Conservation (phyloP, 805 yeast species). For the Yamadazyma tumulicola region DNA sequence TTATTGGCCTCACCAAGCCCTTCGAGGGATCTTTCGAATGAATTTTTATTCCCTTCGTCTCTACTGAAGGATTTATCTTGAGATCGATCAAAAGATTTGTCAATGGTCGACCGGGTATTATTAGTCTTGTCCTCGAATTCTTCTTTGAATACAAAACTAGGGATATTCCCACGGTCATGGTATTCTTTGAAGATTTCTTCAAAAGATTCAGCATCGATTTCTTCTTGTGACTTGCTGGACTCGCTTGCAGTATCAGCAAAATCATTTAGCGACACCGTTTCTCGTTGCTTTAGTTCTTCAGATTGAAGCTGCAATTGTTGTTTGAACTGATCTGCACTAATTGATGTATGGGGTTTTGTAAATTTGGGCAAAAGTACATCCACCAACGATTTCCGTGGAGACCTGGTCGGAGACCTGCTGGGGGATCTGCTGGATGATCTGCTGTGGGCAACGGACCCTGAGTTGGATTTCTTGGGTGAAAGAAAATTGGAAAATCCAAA, state of each 20-base stretch:
- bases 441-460: too few species aligned
- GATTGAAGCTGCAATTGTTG: background rate
- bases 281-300: background rate
- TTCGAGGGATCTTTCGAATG: background rate
- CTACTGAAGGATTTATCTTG: background rate
- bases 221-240: slow-evolving; percentile 4
- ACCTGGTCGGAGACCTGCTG: slow-evolving; percentile 1
- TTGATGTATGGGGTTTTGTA: slow-evolving; percentile 18
- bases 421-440: background rate
- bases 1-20: too few species aligned
- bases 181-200: slow-evolving; percentile 31
- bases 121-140: slow-evolving; percentile 21
- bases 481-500: too few species aligned
- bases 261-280: slow-evolving; percentile 21
- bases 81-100: slow-evolving; percentile 9
- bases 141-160: slow-evolving; percentile 24
- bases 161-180: slow-evolving; percentile 4
- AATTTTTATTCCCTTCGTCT: background rate
- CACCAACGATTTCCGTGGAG: slow-evolving; percentile 5
- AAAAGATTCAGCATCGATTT: slow-evolving; percentile 25
- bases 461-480: too few species aligned
- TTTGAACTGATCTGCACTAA: slow-evolving; percentile 1
- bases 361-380: slow-evolving; percentile 19
- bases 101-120: slow-evolving; percentile 11
- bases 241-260: slow-evolving; percentile 36